Evolutionary conservation across 805 yeast genomes (phyloP).

Genomic region (Suhomyces emberorum): DNA sequence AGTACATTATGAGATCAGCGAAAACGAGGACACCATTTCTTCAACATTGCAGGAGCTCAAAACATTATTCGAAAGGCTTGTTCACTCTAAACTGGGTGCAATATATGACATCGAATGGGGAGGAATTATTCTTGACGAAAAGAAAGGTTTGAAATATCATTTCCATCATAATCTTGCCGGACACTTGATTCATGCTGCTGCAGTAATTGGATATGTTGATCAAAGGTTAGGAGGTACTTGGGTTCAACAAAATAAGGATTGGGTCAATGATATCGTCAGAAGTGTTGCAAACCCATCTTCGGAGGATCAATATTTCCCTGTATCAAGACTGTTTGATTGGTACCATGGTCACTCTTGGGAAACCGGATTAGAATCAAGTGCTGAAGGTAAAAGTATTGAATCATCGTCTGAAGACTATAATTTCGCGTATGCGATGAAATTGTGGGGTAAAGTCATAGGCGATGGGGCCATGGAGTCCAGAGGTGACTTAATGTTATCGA

Average conservation of each 20-base stretch:
- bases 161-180: conserved; percentile 91
- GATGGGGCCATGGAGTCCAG: conserved; percentile 22
- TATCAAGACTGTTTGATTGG: conserved; percentile 25
- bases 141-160: conserved; percentile 73
- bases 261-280: conserved; percentile 21
- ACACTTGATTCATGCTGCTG: conserved; percentile 79
- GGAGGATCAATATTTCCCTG: conserved; percentile 19
- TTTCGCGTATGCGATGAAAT: conserved; percentile 24
- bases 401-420: conserved; percentile 23
- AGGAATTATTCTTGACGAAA: conserved; percentile 61
- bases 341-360: conserved; percentile 27
- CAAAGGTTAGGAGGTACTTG: conserved; percentile 49
- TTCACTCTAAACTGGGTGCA: conserved; percentile 41
- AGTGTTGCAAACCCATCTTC: conserved; percentile 23
- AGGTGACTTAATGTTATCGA: conserved; percentile 23
- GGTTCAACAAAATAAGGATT: conserved; percentile 34
- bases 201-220: conserved; percentile 67
- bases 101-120: conserved; percentile 53
- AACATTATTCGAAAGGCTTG: conserved; percentile 41
- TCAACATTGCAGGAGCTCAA: conserved; percentile 36
- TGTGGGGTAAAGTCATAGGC: conserved; percentile 21
- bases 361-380: conserved; percentile 16
- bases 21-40: conserved; percentile 37
- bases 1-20: conserved; percentile 47
- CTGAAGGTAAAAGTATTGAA: conserved; percentile 22